These are phyloP conservation scores for Wickerhamiella musiphila DNA, from an alignment of 805 yeast species.

Conservation along the genomic window DNA sequence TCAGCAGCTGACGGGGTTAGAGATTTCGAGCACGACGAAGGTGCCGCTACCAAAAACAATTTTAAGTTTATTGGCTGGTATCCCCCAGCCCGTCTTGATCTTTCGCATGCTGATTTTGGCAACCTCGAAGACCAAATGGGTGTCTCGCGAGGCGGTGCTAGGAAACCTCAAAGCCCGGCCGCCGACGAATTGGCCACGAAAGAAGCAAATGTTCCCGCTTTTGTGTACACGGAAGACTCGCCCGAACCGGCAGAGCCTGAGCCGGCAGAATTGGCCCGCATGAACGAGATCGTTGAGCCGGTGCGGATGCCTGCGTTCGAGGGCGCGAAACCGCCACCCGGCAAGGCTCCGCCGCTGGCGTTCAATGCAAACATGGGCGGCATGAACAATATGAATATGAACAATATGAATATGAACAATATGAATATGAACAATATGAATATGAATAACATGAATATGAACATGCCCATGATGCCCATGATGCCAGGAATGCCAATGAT, in stretches of 20 bases:
- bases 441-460: too few relatives aligned
- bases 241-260: constrained; percentile 4
- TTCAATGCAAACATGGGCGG: too few relatives aligned
- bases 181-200: constrained; percentile 14
- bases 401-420: too few relatives aligned
- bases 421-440: too few relatives aligned
- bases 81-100: constrained; percentile 13
- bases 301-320: constrained; percentile 1
- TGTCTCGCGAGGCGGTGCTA: constrained; percentile 18
- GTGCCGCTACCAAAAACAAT: constrained; percentile 7
- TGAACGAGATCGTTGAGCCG: neutral
- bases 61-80: constrained; percentile 10
- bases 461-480: constrained; percentile 5
- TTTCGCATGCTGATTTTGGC: constrained; percentile 6
- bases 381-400: too few relatives aligned
- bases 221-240: constrained; percentile 17
- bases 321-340: neutral
- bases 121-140: constrained; percentile 13
- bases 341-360: neutral
- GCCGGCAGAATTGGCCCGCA: neutral
- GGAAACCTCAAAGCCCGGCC: constrained; percentile 16
- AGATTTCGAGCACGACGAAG: constrained; percentile 11
- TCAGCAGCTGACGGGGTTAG: constrained; percentile 11
- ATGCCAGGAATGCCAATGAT: constrained; percentile 3
- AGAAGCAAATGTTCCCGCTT: constrained; percentile 14